Evolutionary conservation across 306 rosid genomes (phyloP).

Genomic region (Pachyrhizus erosus): DNA sequence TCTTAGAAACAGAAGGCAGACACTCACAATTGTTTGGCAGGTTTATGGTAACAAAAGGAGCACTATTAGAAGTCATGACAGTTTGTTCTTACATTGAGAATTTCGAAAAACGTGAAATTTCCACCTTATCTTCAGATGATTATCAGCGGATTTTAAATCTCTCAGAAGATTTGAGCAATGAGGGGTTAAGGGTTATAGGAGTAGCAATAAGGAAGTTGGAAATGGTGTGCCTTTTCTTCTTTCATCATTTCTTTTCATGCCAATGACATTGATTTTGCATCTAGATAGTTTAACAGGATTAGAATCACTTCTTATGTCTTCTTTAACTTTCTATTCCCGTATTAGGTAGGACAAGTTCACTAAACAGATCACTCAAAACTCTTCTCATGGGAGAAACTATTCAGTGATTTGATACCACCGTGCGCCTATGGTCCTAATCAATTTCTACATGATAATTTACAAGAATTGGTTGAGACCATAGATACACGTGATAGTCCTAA

Average conservation of each 20-base stretch:
- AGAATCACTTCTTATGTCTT: neutral
- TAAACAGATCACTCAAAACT: neutral
- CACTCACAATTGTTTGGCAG: constrained; percentile 45
- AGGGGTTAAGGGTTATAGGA: constrained; percentile 75
- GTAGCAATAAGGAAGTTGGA: constrained; percentile 77
- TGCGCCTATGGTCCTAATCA: neutral
- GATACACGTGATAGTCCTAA: neutral
- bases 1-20: constrained; percentile 62
- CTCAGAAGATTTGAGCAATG: constrained; percentile 72
- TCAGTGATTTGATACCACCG: neutral
- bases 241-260: constrained; percentile 7
- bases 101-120: constrained; percentile 43
- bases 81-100: constrained; percentile 70
- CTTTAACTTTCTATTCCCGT: neutral
- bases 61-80: constrained; percentile 76
- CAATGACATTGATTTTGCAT: constrained; percentile 6
- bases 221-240: constrained; percentile 50
- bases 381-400: neutral
- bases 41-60: constrained; percentile 83
- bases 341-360: neutral
- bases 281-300: neutral
- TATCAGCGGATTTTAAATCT: constrained; percentile 56
- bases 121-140: constrained; percentile 54
- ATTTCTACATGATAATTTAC: neutral
- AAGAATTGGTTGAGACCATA: neutral